Conservation (phyloP, 2,329 filamentous ascomycete species). For the Colletotrichum theobromicola region DNA sequence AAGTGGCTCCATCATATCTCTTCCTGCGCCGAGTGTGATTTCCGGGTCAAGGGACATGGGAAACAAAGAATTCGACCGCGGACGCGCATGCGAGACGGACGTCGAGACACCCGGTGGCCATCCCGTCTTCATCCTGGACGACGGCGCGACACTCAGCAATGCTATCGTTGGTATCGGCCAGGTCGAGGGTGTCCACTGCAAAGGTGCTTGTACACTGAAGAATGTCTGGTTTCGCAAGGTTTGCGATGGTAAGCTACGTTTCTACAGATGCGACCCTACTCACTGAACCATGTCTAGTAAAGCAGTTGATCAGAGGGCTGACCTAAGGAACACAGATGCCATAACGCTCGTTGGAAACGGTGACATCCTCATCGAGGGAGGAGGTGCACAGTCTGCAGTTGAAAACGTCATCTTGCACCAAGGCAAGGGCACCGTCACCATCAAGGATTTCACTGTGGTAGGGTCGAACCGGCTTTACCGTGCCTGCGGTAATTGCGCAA, state of each 20-base stretch:
- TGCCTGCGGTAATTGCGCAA: conserved; percentile 46
- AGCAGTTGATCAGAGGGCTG: not conserved
- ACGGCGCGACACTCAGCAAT: conserved; percentile 55
- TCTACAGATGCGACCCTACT: too few species aligned
- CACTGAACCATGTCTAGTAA: not conserved
- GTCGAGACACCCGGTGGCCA: conserved; percentile 31
- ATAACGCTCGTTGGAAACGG: not conserved
- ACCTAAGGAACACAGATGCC: not conserved
- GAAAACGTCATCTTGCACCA: conserved; percentile 37
- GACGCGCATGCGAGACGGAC: conserved; percentile 14
- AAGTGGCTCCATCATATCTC: conserved; percentile 19
- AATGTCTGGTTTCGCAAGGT: conserved; percentile 43
- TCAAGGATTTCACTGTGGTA: conserved; percentile 38
- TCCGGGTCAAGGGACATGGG: conserved; percentile 17
- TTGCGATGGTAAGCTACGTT: conserved; percentile 32
- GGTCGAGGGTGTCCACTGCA: conserved; percentile 55
- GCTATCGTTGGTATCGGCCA: conserved; percentile 56
- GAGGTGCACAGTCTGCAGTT: conserved; percentile 33
- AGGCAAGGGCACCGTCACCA: conserved; percentile 31
- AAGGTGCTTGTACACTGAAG: conserved; percentile 44
- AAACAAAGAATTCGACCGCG: conserved; percentile 22
- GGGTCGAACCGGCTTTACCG: conserved; percentile 48
- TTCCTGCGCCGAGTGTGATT: conserved; percentile 17
- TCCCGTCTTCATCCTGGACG: conserved; percentile 54
- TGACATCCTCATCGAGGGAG: conserved; percentile 29